phyloP scores from a whole-genome alignment of 1,139 yeast species.

The Debaryomyces sp. region DNA sequence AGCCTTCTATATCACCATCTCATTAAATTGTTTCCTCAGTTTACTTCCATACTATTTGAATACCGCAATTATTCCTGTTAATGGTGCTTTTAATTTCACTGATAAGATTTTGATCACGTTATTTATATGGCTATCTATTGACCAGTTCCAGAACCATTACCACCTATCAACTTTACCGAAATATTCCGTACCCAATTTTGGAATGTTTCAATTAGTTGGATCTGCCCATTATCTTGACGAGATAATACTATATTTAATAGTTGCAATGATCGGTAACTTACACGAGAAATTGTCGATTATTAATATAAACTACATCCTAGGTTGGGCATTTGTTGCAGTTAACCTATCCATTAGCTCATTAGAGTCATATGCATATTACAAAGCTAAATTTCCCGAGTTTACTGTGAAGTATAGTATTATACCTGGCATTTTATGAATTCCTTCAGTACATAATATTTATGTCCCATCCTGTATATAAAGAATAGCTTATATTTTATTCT shows the following conservation, averaged over 20 bases:
- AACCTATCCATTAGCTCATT: constrained; percentile 67
- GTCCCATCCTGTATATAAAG: constrained; percentile 8
- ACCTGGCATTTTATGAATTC: constrained; percentile 20
- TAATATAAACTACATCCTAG: constrained; percentile 21
- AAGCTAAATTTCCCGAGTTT: constrained; percentile 24
- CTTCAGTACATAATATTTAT: background rate
- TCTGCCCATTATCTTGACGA: constrained; percentile 89
- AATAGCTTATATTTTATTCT: background rate
- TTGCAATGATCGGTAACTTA: constrained; percentile 23
- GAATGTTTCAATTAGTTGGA: constrained; percentile 54
- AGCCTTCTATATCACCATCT: constrained; percentile 55
- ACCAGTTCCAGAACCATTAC: constrained; percentile 62
- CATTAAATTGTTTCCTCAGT: constrained; percentile 23
- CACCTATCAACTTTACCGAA: constrained; percentile 64
- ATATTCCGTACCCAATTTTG: constrained; percentile 62
- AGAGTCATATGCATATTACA: constrained; percentile 60
- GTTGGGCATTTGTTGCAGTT: constrained; percentile 58
- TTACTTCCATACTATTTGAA: constrained; percentile 17
- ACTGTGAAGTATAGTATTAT: constrained; percentile 21
- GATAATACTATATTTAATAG: constrained; percentile 56
- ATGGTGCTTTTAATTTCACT: constrained; percentile 7
- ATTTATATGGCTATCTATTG: constrained; percentile 49
- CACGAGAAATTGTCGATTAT: constrained; percentile 13
- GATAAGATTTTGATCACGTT: constrained; percentile 23
- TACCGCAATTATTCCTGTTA: background rate